Evolutionary conservation across 192 early-diverging fungal genomes (phyloP).

Genomic region (Mortierella claussenii): DNA sequence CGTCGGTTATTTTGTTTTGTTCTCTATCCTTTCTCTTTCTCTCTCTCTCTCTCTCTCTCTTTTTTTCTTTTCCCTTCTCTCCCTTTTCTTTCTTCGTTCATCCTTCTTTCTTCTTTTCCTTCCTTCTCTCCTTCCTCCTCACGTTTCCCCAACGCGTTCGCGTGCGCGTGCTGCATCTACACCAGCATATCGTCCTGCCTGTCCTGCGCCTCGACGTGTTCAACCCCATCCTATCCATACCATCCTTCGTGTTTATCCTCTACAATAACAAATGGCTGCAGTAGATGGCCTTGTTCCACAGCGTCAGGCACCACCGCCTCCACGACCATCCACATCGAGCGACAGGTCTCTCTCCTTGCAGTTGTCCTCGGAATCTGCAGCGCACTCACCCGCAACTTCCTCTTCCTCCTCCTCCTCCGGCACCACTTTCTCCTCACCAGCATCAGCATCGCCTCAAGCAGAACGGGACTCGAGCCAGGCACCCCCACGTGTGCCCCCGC

Average conservation of each 20-base stretch:
- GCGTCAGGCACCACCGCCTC: slow-evolving; percentile 54
- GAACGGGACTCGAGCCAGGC: slow-evolving; percentile 11
- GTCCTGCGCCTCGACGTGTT: too few species aligned
- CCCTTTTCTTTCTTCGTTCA: not conserved
- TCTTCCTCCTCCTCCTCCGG: slow-evolving; percentile 13
- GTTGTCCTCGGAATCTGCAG: slow-evolving; percentile 24
- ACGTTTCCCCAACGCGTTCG: too few species aligned
- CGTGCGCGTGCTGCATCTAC: too few species aligned
- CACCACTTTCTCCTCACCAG: slow-evolving; percentile 10
- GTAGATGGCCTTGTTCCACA: slow-evolving; percentile 48
- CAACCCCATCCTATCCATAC: too few species aligned
- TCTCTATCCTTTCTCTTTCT: not conserved
- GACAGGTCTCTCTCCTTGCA: slow-evolving; percentile 35
- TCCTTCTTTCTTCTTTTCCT: not conserved
- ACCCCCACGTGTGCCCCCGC: slow-evolving; percentile 20
- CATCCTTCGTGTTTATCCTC: too few species aligned
- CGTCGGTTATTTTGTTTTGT: not conserved
- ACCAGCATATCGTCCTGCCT: too few species aligned
- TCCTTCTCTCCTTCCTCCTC: slow-evolving; percentile 2
- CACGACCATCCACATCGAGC: slow-evolving; percentile 31
- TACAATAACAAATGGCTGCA: slow-evolving; percentile 16
- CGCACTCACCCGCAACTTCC: slow-evolving; percentile 18
- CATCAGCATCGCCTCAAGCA: slow-evolving; percentile 16
- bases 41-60: not conserved
- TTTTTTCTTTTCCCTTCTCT: not conserved